Evolutionary conservation across 345 rosid genomes (phyloP).

Genomic region (Arabidopsis suecica): DNA sequence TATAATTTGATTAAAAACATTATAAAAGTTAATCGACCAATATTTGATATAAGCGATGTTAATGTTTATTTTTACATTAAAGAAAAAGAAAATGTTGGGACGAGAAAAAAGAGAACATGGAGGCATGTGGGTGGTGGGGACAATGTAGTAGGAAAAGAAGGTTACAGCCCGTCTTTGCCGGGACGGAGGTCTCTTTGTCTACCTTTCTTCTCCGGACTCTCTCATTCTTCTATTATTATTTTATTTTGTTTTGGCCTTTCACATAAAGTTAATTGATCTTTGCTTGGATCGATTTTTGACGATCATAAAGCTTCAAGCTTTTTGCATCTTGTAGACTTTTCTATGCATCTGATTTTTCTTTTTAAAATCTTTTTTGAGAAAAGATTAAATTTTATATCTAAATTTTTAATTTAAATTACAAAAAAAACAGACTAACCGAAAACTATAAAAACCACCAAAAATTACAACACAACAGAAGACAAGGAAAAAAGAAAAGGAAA

Average conservation of each 20-base stretch:
- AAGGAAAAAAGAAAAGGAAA: too few species aligned
- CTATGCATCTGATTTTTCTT: too few species aligned
- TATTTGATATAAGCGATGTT: neutral
- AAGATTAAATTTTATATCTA: too few species aligned
- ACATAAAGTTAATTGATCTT: slow-evolving; percentile 25
- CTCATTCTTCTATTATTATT: slow-evolving; percentile 21
- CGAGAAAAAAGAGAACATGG: slow-evolving; percentile 56
- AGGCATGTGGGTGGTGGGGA: slow-evolving; percentile 68
- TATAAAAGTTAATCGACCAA: neutral
- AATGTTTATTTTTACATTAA: neutral
- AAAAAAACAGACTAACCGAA: too few species aligned
- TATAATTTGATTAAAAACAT: too few species aligned
- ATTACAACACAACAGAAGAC: too few species aligned
- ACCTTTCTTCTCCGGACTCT: slow-evolving; percentile 39
- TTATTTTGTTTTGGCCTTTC: neutral
- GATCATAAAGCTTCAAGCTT: neutral
- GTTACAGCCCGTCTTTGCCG: slow-evolving; percentile 74
- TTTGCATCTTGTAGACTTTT: neutral
- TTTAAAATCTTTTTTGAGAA: too few species aligned
- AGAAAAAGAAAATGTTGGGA: slow-evolving; percentile 7
- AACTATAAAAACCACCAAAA: too few species aligned
- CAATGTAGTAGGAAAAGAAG: slow-evolving; percentile 52
- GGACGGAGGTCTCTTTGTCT: slow-evolving; percentile 72
- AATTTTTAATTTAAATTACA: too few species aligned
- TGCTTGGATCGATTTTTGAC: slow-evolving; percentile 2